phyloP scores from a whole-genome alignment of 441 rosid genomes.

The Gossypium trilobum region DNA sequence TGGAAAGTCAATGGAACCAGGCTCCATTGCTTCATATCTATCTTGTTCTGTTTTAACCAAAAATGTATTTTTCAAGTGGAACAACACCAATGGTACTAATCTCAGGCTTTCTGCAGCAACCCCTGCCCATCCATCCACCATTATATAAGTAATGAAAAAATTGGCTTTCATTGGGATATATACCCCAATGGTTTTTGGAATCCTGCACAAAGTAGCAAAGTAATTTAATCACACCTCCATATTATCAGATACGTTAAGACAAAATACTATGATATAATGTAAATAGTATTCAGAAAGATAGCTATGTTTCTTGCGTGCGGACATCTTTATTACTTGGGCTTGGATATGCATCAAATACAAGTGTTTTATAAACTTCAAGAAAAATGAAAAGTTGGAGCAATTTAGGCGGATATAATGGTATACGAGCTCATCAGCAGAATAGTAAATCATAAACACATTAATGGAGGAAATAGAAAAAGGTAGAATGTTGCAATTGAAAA shows the following conservation, averaged over 20 bases:
- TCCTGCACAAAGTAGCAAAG: conserved; percentile 26
- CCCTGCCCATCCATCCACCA: conserved; percentile 75
- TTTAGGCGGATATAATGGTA: too few species aligned
- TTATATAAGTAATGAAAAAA: conserved; percentile 55
- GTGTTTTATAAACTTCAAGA: too few species aligned
- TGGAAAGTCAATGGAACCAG: conserved; percentile 44
- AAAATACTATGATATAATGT: background rate
- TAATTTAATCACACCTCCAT: background rate
- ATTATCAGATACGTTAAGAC: background rate
- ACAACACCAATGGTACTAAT: conserved; percentile 40
- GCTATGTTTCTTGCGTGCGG: background rate
- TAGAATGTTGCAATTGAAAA: too few species aligned
- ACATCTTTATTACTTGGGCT: background rate
- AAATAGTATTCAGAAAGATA: background rate
- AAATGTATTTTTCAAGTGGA: conserved; percentile 52
- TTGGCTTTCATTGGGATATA: conserved; percentile 63
- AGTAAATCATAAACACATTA: too few species aligned
- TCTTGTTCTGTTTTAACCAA: conserved; percentile 60
- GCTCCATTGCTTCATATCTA: conserved; percentile 56
- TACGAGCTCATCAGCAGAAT: too few species aligned
- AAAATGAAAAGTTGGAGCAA: too few species aligned
- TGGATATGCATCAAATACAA: background rate
- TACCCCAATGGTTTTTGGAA: conserved; percentile 46
- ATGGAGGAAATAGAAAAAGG: too few species aligned
- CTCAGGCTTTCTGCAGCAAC: conserved; percentile 58